Base-by-base conservation (phyloP, 2,329 filamentous ascomycete genomes). In the Xylaria sp. region DNA sequence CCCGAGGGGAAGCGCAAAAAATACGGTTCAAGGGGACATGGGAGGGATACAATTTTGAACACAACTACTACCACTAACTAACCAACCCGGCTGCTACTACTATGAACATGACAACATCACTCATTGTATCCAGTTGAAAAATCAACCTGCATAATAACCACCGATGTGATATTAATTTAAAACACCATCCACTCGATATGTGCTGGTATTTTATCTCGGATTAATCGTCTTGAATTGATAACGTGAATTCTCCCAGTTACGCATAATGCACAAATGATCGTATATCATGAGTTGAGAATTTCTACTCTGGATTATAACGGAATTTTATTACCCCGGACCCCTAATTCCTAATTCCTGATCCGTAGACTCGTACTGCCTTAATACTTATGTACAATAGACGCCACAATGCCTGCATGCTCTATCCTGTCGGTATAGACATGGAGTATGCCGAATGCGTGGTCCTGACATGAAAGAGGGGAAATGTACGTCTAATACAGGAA, bases 51-150 rank as follows among this genome's bases (percentile, higher is more conserved):
- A 56, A 30, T 21, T 19, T 19, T 36, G 32, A 64, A 39, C 61
- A 39, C 50, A 47, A 47, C 34, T 39, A 42, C 45, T 34, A 45
- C 50, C 32, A 50, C 24, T 56, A 56, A 27, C 24, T 27, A 27
- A 27, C 24, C 24, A 27, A 36, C 34, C 34, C 11, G 11, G 11
- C 34, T 36, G 6, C 34, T 11, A 36, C 34, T 56, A 54, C 56
- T 30, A 51, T 50, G 27, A 48, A 58, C 9, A 55, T 48, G 63
- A 59, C 34, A 57, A 19, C 27, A 63, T 64, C 66, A 42, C 30
- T 65, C 62, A 42, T 65, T 68, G 66, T 60, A 61, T 60, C 24
- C 36, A 61, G 34, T 47, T 45, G 42, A 42, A 42, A 65, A n/a
- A 21, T 5, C 19, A 60, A 21, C 39, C 34, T 50, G 36, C 42